A percentile compares a stretch with the other conserved stretches of the same genome.
Evolutionary conservation across 441 rosid species (phyloP).

Genomic region (Croton laevigatus): DNA sequence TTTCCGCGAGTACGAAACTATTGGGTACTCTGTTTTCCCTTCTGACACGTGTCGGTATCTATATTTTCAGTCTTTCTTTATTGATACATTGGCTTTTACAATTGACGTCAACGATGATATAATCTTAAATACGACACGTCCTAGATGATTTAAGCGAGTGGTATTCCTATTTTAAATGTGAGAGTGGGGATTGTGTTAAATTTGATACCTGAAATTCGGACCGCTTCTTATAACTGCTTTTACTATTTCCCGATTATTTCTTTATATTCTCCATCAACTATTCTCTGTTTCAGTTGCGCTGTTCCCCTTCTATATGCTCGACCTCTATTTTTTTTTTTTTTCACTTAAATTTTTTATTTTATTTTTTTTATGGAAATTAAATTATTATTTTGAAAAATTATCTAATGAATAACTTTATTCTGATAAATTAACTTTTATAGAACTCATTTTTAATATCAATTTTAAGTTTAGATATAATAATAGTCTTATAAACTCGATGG

Average conservation of each 20-base stretch:
- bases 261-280: not conserved
- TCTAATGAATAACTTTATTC: too few species aligned
- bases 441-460: too few species aligned
- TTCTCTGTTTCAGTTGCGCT: too few species aligned
- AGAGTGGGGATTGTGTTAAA: not conserved
- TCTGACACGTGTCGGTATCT: not conserved
- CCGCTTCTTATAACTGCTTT: conserved; percentile 8
- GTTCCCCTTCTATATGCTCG: not conserved
- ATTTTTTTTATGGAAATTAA: too few species aligned
- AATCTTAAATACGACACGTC: not conserved
- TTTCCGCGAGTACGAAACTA: not conserved
- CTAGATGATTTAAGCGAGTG: not conserved
- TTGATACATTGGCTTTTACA: not conserved
- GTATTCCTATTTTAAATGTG: not conserved
- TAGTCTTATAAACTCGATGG: too few species aligned
- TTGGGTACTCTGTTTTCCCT: not conserved
- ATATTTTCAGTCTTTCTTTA: not conserved
- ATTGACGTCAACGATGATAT: not conserved
- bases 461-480: too few species aligned
- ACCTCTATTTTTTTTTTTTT: not conserved
- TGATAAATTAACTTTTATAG: too few species aligned
- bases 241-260: conserved; percentile 13
- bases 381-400: too few species aligned
- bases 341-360: not conserved
- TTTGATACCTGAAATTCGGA: conserved; percentile 10